These are phyloP conservation scores for Blastomyces parvus DNA, from an alignment of 2,329 filamentous ascomycete species.

Conservation along the genomic window DNA sequence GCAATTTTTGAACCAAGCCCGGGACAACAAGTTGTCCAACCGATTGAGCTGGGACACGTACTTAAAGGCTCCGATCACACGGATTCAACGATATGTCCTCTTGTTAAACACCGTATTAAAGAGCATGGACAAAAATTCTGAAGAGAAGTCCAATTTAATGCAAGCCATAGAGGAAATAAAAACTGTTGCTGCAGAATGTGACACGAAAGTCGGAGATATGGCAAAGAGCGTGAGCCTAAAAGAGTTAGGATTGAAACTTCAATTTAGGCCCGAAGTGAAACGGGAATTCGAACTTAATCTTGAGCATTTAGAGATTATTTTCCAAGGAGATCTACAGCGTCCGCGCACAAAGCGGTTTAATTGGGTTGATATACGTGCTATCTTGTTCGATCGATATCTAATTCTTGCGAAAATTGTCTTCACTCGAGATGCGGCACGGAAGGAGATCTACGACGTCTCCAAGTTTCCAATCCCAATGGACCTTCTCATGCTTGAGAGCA, in stretches of 20 bases:
- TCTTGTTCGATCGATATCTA: slow-evolving; percentile 94
- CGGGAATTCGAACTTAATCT: slow-evolving; percentile 73
- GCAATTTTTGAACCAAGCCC: slow-evolving; percentile 71
- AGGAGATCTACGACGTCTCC: slow-evolving; percentile 82
- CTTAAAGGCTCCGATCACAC: slow-evolving; percentile 83
- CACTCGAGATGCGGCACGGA: slow-evolving; percentile 56
- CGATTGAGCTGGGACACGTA: slow-evolving; percentile 91
- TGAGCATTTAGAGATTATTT: slow-evolving; percentile 85
- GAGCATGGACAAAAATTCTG: slow-evolving; percentile 71
- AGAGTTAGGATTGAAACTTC: slow-evolving; percentile 72
- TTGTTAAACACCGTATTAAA: slow-evolving; percentile 74
- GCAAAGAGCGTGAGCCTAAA: slow-evolving; percentile 80
- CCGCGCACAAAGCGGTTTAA: slow-evolving; percentile 81
- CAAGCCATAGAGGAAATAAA: slow-evolving; percentile 89
- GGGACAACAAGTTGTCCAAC: slow-evolving; percentile 66
- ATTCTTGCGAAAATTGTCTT: slow-evolving; percentile 75
- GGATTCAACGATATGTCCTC: slow-evolving; percentile 81
- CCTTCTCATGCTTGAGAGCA: slow-evolving; percentile 80
- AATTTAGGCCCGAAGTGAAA: slow-evolving; percentile 79
- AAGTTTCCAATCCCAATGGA: slow-evolving; percentile 96
- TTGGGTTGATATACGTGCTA: slow-evolving; percentile 86
- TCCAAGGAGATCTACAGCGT: slow-evolving; percentile 78
- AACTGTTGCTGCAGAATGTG: slow-evolving; percentile 78
- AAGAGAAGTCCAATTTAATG: slow-evolving; percentile 76
- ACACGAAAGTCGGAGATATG: slow-evolving; percentile 85